Conservation (phyloP, 1,139 yeast species). For the Lodderomyces oxycetoniae region DNA sequence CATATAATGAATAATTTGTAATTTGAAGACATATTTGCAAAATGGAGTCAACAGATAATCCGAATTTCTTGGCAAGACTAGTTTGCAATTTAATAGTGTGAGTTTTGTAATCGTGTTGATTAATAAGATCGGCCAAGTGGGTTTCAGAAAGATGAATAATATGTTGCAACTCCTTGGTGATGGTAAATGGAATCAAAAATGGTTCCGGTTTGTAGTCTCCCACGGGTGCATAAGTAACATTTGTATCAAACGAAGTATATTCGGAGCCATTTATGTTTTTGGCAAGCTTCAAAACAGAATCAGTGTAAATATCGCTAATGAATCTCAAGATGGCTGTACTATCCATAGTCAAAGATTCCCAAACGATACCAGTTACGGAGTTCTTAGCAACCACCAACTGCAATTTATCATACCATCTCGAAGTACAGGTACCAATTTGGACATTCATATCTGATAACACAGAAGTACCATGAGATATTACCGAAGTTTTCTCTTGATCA, state of each 20-base stretch:
- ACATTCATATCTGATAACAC: constrained; percentile 50
- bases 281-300: constrained; percentile 66
- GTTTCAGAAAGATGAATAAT: constrained; percentile 71
- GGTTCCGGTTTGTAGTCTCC: constrained; percentile 40
- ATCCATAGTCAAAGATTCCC: constrained; percentile 75
- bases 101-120: constrained; percentile 61
- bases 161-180: constrained; percentile 41
- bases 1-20: constrained; percentile 69
- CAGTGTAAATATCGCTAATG: constrained; percentile 72
- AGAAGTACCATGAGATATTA: constrained; percentile 63
- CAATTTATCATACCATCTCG: constrained; percentile 76
- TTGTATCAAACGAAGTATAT: constrained; percentile 55
- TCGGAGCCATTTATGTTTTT: constrained; percentile 67
- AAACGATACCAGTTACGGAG: constrained; percentile 70
- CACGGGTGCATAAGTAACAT: constrained; percentile 34
- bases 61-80: constrained; percentile 45
- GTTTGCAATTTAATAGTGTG: constrained; percentile 38
- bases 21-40: constrained; percentile 66
- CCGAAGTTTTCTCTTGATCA: constrained; percentile 43
- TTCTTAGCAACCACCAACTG: constrained; percentile 66
- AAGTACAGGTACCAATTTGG: constrained; percentile 71
- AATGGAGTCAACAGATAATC: constrained; percentile 60
- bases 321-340: constrained; percentile 71
- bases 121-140: constrained; percentile 66
- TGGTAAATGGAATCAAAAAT: constrained; percentile 42